Conservation (phyloP, 306 rosid genomes). For the Glycine latifolia region DNA sequence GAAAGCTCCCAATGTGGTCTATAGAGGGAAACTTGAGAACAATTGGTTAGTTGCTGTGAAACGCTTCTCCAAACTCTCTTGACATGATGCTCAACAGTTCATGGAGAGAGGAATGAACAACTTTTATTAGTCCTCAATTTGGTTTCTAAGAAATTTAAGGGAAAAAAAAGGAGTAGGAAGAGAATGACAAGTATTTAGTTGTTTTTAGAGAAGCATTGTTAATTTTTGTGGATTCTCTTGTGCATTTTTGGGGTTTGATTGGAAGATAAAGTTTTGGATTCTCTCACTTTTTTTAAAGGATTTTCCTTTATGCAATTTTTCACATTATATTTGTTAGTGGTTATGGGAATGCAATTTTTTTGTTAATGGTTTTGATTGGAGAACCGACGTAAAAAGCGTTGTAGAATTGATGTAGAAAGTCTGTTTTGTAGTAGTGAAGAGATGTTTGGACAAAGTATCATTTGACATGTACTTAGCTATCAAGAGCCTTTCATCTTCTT, state of each 20-base stretch:
- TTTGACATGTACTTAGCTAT: conserved; percentile 85
- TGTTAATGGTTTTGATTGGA: conserved; percentile 43
- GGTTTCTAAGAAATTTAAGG: conserved; percentile 32
- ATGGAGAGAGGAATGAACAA: conserved; percentile 55
- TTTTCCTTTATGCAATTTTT: conserved; percentile 5
- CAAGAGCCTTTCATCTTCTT: conserved; percentile 86
- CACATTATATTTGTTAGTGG: too few species aligned
- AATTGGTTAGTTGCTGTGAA: conserved; percentile 77
- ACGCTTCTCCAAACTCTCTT: conserved; percentile 78
- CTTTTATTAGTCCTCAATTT: neutral
- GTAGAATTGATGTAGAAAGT: too few species aligned
- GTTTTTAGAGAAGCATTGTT: neutral
- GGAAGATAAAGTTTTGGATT: neutral
- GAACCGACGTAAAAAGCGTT: too few species aligned
- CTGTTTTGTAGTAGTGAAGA: too few species aligned
- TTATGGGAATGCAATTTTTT: too few species aligned
- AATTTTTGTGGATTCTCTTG: neutral
- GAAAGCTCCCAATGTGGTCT: conserved; percentile 85
- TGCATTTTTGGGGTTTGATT: conserved; percentile 27
- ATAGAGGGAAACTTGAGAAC: conserved; percentile 69
- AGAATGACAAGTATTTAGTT: neutral
- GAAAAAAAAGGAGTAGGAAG: neutral
- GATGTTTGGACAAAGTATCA: conserved; percentile 85
- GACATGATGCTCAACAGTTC: conserved; percentile 87
- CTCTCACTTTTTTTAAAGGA: neutral